Percentiles rank a stretch among this genome's conserved stretches.
Conservation (phyloP, 2,329 filamentous ascomycete species). For the Phaeosphaeriaceae sp. region DNA sequence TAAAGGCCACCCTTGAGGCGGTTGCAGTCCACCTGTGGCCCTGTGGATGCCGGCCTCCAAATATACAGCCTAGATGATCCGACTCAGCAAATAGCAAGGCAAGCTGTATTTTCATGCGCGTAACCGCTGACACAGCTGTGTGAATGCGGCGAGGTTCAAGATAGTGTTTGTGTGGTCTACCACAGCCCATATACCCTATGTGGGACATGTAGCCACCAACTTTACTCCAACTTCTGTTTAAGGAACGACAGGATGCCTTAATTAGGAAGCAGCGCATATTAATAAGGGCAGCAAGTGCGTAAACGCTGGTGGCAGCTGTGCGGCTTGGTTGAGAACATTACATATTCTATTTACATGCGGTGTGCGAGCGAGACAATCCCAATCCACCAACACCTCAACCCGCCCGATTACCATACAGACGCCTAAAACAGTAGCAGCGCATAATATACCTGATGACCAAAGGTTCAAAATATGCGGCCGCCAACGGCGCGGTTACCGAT, state of each 20-base stretch:
- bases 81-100: neutral
- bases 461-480: neutral
- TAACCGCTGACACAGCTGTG: slow-evolving; percentile 13
- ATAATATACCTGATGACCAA: neutral
- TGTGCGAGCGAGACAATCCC: no score
- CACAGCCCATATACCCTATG: neutral
- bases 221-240: no score
- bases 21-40: slow-evolving; percentile 2
- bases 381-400: no score
- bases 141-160: slow-evolving; percentile 2
- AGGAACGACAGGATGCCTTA: no score
- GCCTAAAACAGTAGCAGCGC: no score
- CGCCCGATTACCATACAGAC: neutral
- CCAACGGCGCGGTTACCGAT: neutral
- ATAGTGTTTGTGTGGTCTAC: neutral
- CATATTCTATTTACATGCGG: no score
- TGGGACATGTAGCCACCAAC: neutral
- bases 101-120: neutral
- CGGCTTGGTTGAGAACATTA: neutral
- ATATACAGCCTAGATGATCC: neutral
- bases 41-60: neutral
- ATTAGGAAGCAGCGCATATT: neutral
- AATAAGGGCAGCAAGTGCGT: neutral
- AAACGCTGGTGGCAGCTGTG: slow-evolving; percentile 10
- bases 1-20: slow-evolving; percentile 12